Evolutionary conservation across 345 rosid species (phyloP).

Genomic region (Aquilaria malaccensis): DNA sequence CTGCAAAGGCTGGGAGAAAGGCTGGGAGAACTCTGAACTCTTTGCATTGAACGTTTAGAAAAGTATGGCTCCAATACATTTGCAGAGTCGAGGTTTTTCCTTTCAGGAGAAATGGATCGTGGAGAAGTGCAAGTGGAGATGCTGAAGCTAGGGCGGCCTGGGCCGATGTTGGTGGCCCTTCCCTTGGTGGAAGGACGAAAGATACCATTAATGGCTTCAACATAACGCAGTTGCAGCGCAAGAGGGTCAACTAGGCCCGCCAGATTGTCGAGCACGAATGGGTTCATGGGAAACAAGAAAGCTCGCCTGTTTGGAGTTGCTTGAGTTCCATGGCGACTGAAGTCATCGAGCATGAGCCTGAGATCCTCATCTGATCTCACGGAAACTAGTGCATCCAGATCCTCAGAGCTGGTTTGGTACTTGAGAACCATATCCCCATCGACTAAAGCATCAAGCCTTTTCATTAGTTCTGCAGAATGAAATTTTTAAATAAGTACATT

Average conservation of each 20-base stretch:
- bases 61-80: conserved; percentile 19
- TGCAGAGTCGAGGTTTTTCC: conserved; percentile 16
- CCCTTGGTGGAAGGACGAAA: conserved; percentile 13
- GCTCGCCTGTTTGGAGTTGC: conserved; percentile 51
- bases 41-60: conserved; percentile 34
- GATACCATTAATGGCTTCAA: conserved; percentile 66
- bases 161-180: conserved; percentile 15
- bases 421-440: conserved; percentile 57
- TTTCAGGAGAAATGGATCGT: conserved; percentile 39
- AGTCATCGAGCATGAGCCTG: conserved; percentile 75
- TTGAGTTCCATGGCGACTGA: conserved; percentile 42
- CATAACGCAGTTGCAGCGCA: conserved; percentile 52
- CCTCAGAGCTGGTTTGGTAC: conserved; percentile 64
- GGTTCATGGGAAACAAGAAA: conserved; percentile 59
- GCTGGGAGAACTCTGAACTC: conserved; percentile 52
- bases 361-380: conserved; percentile 72
- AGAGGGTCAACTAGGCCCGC: conserved; percentile 24
- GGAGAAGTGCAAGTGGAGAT: conserved; percentile 46
- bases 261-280: conserved; percentile 32
- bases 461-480: conserved; percentile 45
- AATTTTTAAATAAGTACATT: not conserved
- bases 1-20: conserved; percentile 46
- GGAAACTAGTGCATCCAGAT: conserved; percentile 74
- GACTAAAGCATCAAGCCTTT: conserved; percentile 45
- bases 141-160: conserved; percentile 28